phyloP scores from a whole-genome alignment of 2,329 filamentous ascomycete genomes.

The Paramyrothecium roridum region DNA sequence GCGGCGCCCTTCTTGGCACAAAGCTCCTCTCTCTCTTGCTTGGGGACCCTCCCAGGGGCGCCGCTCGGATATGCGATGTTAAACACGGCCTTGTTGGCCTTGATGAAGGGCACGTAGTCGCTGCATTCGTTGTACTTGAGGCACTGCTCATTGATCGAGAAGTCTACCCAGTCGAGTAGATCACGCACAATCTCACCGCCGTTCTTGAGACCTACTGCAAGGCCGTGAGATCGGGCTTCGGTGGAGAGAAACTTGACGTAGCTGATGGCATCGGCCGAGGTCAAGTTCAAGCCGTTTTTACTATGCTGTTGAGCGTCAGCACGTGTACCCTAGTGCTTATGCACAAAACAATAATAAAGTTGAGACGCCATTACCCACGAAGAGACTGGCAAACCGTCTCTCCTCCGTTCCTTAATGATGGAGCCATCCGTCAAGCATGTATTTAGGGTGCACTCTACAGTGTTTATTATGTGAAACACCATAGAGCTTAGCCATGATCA shows the following conservation, averaged over 20 bases:
- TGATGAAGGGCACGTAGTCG: slow-evolving; percentile 54
- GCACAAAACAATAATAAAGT: too few species aligned
- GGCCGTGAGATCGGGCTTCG: slow-evolving; percentile 48
- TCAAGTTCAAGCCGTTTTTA: slow-evolving; percentile 59
- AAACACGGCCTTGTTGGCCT: slow-evolving; percentile 64
- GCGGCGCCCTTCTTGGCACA: slow-evolving; percentile 39
- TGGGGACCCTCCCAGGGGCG: slow-evolving; percentile 32
- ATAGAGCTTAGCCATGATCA: too few species aligned
- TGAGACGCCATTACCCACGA: too few species aligned
- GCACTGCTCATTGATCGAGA: slow-evolving; percentile 70
- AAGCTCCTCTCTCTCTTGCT: slow-evolving; percentile 28
- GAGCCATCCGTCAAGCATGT: too few species aligned
- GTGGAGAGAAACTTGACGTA: slow-evolving; percentile 59
- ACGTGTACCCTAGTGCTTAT: too few species aligned
- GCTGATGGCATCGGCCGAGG: slow-evolving; percentile 49
- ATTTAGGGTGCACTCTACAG: too few species aligned
- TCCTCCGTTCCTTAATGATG: too few species aligned
- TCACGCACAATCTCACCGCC: slow-evolving; percentile 54
- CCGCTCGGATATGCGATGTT: slow-evolving; percentile 68
- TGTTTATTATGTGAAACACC: too few species aligned
- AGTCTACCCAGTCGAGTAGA: slow-evolving; percentile 51
- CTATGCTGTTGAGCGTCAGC: slow-evolving; percentile 39
- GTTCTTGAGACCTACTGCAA: slow-evolving; percentile 69
- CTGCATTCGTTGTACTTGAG: slow-evolving; percentile 57
- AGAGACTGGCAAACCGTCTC: too few species aligned